Evolutionary conservation across 495 filamentous ascomycete genomes (phyloP), one percentile per base, ranked within the genome.

Genomic region (Neurospora sp.): DNA sequence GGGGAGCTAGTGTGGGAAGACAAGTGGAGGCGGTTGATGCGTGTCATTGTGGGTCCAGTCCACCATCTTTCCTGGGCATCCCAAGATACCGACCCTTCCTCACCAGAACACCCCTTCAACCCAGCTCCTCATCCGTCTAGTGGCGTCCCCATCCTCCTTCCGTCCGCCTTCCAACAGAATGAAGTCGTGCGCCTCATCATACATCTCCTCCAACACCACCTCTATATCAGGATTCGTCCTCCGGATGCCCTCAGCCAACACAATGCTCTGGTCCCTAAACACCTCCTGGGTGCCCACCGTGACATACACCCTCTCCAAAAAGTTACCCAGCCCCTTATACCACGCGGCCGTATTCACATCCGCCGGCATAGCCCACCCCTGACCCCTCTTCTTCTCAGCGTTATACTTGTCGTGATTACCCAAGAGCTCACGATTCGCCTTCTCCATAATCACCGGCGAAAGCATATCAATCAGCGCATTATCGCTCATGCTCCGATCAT

Each of bases 391-490:
- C 22, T 53, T 20, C 70, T 81, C 76, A 0, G 31, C 73, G 4
- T 48, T 41, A 44, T 74, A 77, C 10, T 35, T 39, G 1, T 20
- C 53, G 0, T 27, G 70, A 1, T 68, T 73, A 2, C 38, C 72
- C 5, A 75, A 2, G 0, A 76, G 3, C 8, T 59, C 8, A 14
- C 18, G 38, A 14, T 12, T 6, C 37, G 39, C 5, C 1, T 18
- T 41, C 2, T 27, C 10, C 39, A 74, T 37, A 12, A 76, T 68
- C 1, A 2, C 7, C 14, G 74, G 22, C 22, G 73, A 76, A 0
- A 81, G 48, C 80, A 81, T 81, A 35, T 81, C 80, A n/a, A 80
- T 76, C 3, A 31, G n/a, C 3, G 38, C 39, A 59, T 80, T 80
- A 31, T 71, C 70, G 8, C 3, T 10, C 39, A 72, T 75, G 8